A percentile compares a stretch with the other conserved stretches of the same genome.
Evolutionary conservation across 441 rosid genomes (phyloP).

Genomic region (Omphalea diandra): DNA sequence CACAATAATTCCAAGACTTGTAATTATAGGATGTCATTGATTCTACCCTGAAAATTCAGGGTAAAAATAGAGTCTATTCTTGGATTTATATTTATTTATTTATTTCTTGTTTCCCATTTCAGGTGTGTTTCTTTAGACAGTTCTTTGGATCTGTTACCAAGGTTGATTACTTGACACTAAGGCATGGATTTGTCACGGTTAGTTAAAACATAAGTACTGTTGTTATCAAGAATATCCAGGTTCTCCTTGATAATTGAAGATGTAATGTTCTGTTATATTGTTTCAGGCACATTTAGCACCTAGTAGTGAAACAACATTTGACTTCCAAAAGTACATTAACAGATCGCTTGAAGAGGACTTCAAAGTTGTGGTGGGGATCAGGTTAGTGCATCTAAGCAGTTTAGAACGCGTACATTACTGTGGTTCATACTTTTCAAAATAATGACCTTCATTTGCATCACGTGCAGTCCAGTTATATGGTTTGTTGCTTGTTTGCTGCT

Average conservation of each 20-base stretch:
- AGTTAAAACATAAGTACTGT: conserved; percentile 5
- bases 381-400: conserved; percentile 35
- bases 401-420: no score
- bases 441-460: not conserved
- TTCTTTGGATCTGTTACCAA: conserved; percentile 87
- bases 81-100: not conserved
- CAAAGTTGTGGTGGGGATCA: conserved; percentile 85
- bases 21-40: not conserved
- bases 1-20: not conserved
- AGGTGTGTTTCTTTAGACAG: conserved; percentile 98
- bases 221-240: not conserved
- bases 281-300: conserved; percentile 92
- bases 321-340: conserved; percentile 78
- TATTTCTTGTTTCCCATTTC: conserved; percentile 16
- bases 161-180: conserved; percentile 77
- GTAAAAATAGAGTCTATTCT: not conserved
- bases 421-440: not conserved
- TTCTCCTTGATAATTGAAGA: not conserved
- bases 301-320: conserved; percentile 63
- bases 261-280: not conserved
- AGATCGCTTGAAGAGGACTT: conserved; percentile 92
- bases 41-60: not conserved
- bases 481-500: conserved; percentile 62
- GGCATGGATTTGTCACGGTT: conserved; percentile 90
- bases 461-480: conserved; percentile 78